A percentile compares a stretch with the other conserved stretches of the same genome.
Conservation (phyloP, 257 asterid genomes). For the Agastache rugosa region DNA sequence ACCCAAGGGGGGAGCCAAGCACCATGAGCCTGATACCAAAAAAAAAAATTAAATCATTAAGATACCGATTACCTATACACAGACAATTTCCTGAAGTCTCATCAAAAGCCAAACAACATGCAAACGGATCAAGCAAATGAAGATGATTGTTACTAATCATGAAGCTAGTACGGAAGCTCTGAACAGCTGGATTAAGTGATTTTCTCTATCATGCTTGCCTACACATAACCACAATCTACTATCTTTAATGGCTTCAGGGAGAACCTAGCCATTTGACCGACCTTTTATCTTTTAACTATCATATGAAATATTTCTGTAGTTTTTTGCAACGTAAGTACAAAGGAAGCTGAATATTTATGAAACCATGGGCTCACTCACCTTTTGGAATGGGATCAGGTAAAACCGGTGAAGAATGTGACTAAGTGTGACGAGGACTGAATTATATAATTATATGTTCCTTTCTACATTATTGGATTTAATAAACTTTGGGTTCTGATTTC, state of each 20-base stretch:
- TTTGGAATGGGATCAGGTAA: background rate
- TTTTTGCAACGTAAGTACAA: background rate
- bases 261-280: background rate
- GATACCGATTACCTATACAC: background rate
- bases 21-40: slow-evolving; percentile 66
- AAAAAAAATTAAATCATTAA: slow-evolving; percentile 11
- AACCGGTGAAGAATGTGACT: background rate
- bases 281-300: background rate
- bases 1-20: slow-evolving; percentile 97
- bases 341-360: background rate
- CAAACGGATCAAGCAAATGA: background rate
- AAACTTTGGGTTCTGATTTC: background rate
- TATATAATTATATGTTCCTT: background rate
- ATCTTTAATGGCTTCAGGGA: background rate
- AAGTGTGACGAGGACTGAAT: background rate
- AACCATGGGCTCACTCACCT: background rate
- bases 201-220: background rate
- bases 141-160: background rate
- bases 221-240: background rate
- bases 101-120: slow-evolving; percentile 10
- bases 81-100: slow-evolving; percentile 5
- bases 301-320: background rate
- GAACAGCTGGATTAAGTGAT: background rate
- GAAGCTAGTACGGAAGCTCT: background rate
- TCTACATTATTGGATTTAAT: background rate